Evolutionary conservation across 1,139 yeast genomes (phyloP).

Genomic region (Chernovozyma sophiae-reginae): DNA sequence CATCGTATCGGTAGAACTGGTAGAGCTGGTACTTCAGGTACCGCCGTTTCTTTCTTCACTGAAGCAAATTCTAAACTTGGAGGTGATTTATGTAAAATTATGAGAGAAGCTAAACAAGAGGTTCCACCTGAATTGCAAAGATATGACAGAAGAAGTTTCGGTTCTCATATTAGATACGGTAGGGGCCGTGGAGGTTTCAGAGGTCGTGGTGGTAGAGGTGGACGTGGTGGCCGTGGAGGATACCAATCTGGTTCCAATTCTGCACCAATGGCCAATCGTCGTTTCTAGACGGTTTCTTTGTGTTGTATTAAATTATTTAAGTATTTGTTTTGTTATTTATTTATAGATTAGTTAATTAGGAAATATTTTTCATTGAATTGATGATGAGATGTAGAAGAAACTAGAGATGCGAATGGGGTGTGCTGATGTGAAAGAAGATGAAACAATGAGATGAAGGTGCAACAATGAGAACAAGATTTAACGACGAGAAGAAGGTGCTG

Average conservation of each 20-base stretch:
- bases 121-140: constrained; percentile 63
- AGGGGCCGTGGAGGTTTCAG: constrained; percentile 57
- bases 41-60: constrained; percentile 93
- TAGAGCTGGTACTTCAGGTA: constrained; percentile 96
- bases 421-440: too few species aligned
- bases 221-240: constrained; percentile 27
- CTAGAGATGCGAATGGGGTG: too few species aligned
- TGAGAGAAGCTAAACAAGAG: constrained; percentile 93
- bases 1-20: constrained; percentile 98
- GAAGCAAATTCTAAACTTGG: constrained; percentile 85
- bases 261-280: constrained; percentile 30
- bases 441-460: too few species aligned
- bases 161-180: constrained; percentile 56
- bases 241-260: constrained; percentile 26
- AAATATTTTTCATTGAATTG: too few species aligned
- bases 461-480: too few species aligned
- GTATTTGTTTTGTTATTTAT: not conserved
- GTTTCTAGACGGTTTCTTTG: constrained; percentile 17
- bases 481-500: too few species aligned
- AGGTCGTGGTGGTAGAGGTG: constrained; percentile 36
- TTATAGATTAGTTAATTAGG: constrained; percentile 1
- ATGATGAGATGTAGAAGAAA: too few species aligned
- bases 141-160: constrained; percentile 51
- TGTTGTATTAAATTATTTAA: not conserved
- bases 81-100: constrained; percentile 81